Percentiles rank a stretch among this genome's conserved stretches.
These are phyloP conservation scores for Aspergillus phoenicis DNA, from an alignment of 2,329 filamentous ascomycete species.

Conservation along the genomic window DNA sequence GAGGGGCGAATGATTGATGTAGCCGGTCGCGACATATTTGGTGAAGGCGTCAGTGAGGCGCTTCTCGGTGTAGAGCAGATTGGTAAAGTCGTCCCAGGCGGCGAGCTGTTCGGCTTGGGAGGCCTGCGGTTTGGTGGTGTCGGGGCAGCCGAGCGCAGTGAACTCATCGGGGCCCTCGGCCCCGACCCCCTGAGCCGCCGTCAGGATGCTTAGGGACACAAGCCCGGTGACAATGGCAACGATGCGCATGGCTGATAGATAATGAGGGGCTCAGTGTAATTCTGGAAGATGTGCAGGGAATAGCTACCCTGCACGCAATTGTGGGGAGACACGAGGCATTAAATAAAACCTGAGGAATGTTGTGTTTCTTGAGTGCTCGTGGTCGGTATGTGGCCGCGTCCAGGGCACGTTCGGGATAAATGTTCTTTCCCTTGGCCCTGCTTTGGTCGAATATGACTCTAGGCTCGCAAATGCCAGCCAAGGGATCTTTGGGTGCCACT, in stretches of 20 bases:
- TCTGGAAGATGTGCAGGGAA: too few species aligned
- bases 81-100: constrained; percentile 4
- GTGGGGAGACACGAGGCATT: background rate
- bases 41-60: background rate
- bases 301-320: background rate
- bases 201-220: background rate
- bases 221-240: background rate
- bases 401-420: background rate
- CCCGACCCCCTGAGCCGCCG: background rate
- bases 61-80: background rate
- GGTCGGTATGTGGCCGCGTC: background rate
- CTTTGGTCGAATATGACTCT: too few species aligned
- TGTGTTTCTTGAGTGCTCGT: background rate
- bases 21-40: constrained; percentile 2
- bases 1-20: constrained; percentile 11
- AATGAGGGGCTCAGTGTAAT: too few species aligned
- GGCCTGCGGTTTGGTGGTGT: constrained; percentile 5
- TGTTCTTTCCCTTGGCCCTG: too few species aligned
- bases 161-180: background rate
- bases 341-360: background rate
- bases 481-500: too few species aligned
- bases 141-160: constrained; percentile 2
- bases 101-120: background rate
- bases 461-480: too few species aligned
- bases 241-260: background rate